A percentile compares a stretch with the other conserved stretches of the same genome.
These are phyloP conservation scores for Lathyrus tuberosus DNA, from an alignment of 306 rosid genomes.

Conservation along the genomic window DNA sequence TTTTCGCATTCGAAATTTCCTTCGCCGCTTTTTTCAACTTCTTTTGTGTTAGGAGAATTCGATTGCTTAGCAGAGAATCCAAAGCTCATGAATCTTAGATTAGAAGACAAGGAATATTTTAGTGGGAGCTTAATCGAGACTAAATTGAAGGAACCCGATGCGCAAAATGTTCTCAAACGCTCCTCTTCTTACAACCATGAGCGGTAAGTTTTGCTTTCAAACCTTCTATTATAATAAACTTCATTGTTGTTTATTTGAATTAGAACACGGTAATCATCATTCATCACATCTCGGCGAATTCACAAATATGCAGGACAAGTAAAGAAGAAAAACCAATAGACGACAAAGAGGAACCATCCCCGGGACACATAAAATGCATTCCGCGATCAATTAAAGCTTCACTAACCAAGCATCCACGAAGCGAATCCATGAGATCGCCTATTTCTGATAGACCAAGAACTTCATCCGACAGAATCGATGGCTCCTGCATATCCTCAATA, in stretches of 20 bases:
- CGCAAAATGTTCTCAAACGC: slow-evolving; percentile 67
- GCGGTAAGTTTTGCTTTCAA: slow-evolving; percentile 56
- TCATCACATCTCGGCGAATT: slow-evolving; percentile 21
- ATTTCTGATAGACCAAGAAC: slow-evolving; percentile 71
- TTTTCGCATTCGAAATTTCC: slow-evolving; percentile 79
- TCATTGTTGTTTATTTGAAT: background rate
- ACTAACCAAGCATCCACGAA: slow-evolving; percentile 68
- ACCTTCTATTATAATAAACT: background rate
- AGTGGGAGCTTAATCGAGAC: slow-evolving; percentile 96
- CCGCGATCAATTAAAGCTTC: slow-evolving; percentile 85
- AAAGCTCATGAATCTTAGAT: slow-evolving; percentile 68
- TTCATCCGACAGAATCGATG: slow-evolving; percentile 69
- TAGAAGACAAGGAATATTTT: slow-evolving; percentile 94
- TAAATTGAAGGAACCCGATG: slow-evolving; percentile 65
- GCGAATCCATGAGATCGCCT: slow-evolving; percentile 84
- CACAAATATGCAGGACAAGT: slow-evolving; percentile 57
- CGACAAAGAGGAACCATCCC: slow-evolving; percentile 65
- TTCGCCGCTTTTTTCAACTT: slow-evolving; percentile 76
- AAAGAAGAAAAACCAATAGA: slow-evolving; percentile 62
- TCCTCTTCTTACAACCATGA: slow-evolving; percentile 91
- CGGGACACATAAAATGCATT: slow-evolving; percentile 84
- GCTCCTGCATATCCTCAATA: slow-evolving; percentile 51
- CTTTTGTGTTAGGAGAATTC: slow-evolving; percentile 76
- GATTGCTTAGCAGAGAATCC: slow-evolving; percentile 82
- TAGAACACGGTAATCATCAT: slow-evolving; percentile 7